These are phyloP conservation scores for Sordariomycetes sp. DNA, from an alignment of 2,329 filamentous ascomycete species.

Conservation along the genomic window DNA sequence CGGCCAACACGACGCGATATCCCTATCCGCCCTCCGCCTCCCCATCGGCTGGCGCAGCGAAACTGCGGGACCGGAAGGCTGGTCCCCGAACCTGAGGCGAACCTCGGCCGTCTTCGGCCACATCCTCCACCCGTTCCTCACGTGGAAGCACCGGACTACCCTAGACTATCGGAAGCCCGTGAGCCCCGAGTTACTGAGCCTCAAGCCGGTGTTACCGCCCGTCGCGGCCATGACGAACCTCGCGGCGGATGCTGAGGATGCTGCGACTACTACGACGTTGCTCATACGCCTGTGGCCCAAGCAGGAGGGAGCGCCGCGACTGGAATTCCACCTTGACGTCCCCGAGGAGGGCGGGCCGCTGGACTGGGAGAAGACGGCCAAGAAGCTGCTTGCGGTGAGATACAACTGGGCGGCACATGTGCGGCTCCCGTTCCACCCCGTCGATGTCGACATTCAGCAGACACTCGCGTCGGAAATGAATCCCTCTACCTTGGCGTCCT, in stretches of 20 bases:
- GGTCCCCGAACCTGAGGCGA: conserved; percentile 5
- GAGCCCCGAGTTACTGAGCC: conserved; percentile 12
- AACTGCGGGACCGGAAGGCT: background rate
- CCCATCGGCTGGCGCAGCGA: background rate
- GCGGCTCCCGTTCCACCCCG: conserved; percentile 24
- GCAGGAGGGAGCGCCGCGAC: background rate
- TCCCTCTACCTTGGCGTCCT: background rate
- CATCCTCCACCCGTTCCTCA: conserved; percentile 25
- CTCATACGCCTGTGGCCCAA: conserved; percentile 8
- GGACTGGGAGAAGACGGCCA: conserved; percentile 13
- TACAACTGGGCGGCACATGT: conserved; percentile 24
- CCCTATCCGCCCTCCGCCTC: conserved; percentile 2
- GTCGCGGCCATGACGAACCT: conserved; percentile 29
- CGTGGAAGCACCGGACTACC: background rate
- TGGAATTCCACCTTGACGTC: conserved; percentile 8
- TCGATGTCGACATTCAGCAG: conserved; percentile 32
- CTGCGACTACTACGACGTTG: conserved; percentile 2
- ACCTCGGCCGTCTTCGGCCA: conserved; percentile 40
- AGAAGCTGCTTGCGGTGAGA: conserved; percentile 25
- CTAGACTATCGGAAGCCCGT: background rate
- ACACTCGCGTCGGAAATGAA: conserved; percentile 8
- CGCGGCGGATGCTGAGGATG: background rate
- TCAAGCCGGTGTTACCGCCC: conserved; percentile 35
- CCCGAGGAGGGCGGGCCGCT: conserved; percentile 8
- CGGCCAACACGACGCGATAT: background rate